These are phyloP conservation scores for Termitomyces sp. DNA, from an alignment of 768 basidiomycete species.

Conservation along the genomic window DNA sequence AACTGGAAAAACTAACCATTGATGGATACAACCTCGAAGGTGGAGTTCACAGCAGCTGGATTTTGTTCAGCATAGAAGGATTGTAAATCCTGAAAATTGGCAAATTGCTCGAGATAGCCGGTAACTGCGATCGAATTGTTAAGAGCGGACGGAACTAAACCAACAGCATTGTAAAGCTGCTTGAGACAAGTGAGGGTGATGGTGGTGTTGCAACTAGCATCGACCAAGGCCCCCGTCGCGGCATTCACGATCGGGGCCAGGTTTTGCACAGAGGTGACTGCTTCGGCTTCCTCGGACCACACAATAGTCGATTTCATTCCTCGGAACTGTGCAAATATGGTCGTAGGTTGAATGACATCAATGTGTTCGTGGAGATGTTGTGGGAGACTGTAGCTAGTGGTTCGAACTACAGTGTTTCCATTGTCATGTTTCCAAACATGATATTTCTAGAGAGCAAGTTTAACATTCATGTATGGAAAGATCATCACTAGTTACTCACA, in stretches of 20 bases:
- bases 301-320: slow-evolving; percentile 14
- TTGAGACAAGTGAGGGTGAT: slow-evolving; percentile 51
- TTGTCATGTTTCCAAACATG: slow-evolving; percentile 52
- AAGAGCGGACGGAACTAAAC: slow-evolving; percentile 36
- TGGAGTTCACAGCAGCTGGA: slow-evolving; percentile 41
- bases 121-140: slow-evolving; percentile 50
- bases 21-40: slow-evolving; percentile 50
- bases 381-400: slow-evolving; percentile 64
- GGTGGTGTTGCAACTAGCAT: slow-evolving; percentile 42
- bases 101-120: slow-evolving; percentile 47
- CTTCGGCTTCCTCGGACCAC: slow-evolving; percentile 19
- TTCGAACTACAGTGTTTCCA: slow-evolving; percentile 54
- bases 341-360: slow-evolving; percentile 69
- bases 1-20: slow-evolving; percentile 32
- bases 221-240: slow-evolving; percentile 20
- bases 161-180: slow-evolving; percentile 50
- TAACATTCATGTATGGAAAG: background rate
- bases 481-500: slow-evolving; percentile 1
- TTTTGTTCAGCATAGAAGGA: slow-evolving; percentile 42
- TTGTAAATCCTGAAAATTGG: slow-evolving; percentile 46
- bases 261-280: slow-evolving; percentile 1
- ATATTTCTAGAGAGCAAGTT: slow-evolving; percentile 43
- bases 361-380: slow-evolving; percentile 50
- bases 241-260: slow-evolving; percentile 3
- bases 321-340: slow-evolving; percentile 44